A percentile compares a stretch with the other conserved stretches of the same genome.
phyloP scores from a whole-genome alignment of 176 grass and related monocot species.

The Guadua angustifolia region DNA sequence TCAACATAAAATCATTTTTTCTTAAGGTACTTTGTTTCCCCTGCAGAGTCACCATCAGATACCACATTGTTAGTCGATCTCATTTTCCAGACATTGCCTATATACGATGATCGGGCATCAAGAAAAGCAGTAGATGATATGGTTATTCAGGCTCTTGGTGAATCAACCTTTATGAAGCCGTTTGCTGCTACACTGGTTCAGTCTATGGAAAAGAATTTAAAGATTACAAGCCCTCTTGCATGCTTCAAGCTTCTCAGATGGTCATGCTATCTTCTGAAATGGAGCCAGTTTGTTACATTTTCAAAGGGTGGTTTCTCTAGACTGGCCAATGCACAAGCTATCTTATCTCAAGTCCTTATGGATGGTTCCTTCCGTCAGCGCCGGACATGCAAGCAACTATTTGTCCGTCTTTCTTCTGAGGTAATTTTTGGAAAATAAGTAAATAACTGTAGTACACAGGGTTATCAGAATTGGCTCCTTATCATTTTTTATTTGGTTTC shows the following conservation, averaged over 20 bases:
- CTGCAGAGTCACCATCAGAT: conserved; percentile 62
- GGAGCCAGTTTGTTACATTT: conserved; percentile 72
- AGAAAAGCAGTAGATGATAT: conserved; percentile 89
- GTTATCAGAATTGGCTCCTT: conserved; percentile 30
- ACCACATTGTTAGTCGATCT: conserved; percentile 68
- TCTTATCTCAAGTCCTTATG: conserved; percentile 79
- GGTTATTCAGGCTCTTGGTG: conserved; percentile 65
- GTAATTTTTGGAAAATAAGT: conserved; percentile 51
- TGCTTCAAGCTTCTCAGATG: conserved; percentile 91
- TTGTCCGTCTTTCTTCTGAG: conserved; percentile 73
- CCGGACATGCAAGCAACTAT: conserved; percentile 56
- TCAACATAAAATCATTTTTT: conserved; percentile 41
- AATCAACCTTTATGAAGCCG: conserved; percentile 77
- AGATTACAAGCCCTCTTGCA: conserved; percentile 67
- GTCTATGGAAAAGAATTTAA: conserved; percentile 84
- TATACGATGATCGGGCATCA: conserved; percentile 89
- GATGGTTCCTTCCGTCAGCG: conserved; percentile 65
- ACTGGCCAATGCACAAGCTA: conserved; percentile 70
- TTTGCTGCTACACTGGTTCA: conserved; percentile 79
- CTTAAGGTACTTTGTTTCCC: conserved; percentile 32
- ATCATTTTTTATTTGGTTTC: conserved; percentile 40
- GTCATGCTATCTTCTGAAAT: conserved; percentile 87
- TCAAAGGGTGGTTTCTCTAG: conserved; percentile 90
- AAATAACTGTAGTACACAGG: conserved; percentile 26
- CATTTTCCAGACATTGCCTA: conserved; percentile 80